phyloP scores from a whole-genome alignment of 179 eudicot species.

The Corrigiola litoralis region DNA sequence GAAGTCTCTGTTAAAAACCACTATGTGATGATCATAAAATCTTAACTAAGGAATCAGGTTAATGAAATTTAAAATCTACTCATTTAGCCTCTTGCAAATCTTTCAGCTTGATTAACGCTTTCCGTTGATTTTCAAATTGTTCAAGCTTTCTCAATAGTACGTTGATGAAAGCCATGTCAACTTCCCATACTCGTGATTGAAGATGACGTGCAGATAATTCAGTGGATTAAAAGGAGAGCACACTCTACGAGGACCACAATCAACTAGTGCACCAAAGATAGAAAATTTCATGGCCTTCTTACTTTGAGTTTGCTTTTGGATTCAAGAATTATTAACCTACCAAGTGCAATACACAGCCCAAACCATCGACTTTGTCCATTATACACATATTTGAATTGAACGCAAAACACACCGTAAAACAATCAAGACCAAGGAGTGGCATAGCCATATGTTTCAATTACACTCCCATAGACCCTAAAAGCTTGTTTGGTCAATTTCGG shows the following conservation, averaged over 20 bases:
- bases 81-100: not conserved
- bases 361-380: too few species aligned
- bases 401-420: too few species aligned
- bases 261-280: not conserved
- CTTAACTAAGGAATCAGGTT: not conserved
- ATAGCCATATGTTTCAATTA: too few species aligned
- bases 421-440: too few species aligned
- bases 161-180: slow-evolving; percentile 8
- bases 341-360: too few species aligned
- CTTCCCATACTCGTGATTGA: slow-evolving; percentile 5
- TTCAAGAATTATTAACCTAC: too few species aligned
- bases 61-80: not conserved
- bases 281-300: too few species aligned
- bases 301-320: too few species aligned
- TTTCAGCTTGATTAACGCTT: not conserved
- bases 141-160: too few species aligned
- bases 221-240: not conserved
- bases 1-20: not conserved
- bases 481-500: too few species aligned
- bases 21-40: not conserved
- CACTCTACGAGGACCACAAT: slow-evolving; percentile 12
- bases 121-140: not conserved
- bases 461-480: too few species aligned
- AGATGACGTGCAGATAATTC: not conserved
- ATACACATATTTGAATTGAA: too few species aligned